Evolutionary conservation across 805 yeast species (phyloP).

Genomic region (Saturnispora mendoncae): DNA sequence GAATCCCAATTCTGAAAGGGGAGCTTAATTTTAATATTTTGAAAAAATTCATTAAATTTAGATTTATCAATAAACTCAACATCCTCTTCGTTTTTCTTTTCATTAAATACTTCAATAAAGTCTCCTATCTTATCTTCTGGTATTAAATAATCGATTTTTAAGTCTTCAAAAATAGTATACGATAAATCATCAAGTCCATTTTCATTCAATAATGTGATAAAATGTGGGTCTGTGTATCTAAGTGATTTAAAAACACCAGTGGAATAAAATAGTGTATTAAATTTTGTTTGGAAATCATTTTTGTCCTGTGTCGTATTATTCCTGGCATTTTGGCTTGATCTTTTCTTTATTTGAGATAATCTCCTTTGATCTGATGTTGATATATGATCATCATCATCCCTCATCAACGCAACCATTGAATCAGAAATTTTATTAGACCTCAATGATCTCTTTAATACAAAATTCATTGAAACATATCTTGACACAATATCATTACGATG

Average conservation of each 20-base stretch:
- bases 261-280: not conserved
- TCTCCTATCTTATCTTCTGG: constrained; percentile 7
- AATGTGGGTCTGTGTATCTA: constrained; percentile 11
- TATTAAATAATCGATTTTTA: constrained; percentile 11
- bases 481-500: constrained; percentile 6
- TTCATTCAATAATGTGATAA: constrained; percentile 5
- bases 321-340: not conserved
- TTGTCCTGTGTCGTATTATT: not conserved
- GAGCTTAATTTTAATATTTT: constrained; percentile 6
- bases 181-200: not conserved
- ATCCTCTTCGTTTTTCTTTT: not conserved
- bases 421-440: not conserved
- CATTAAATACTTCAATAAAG: not conserved
- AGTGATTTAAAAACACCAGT: not conserved
- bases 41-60: constrained; percentile 7
- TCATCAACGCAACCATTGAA: constrained; percentile 3
- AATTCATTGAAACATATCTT: constrained; percentile 9
- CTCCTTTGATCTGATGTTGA: constrained; percentile 10
- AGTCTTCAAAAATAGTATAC: not conserved
- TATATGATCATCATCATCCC: constrained; percentile 12
- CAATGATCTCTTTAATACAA: constrained; percentile 3
- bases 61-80: constrained; percentile 2
- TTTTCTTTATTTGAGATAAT: constrained; percentile 1
- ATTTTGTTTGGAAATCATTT: constrained; percentile 4
- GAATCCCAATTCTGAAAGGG: constrained; percentile 11